Conservation (phyloP, 2,329 filamentous ascomycete species). For the Sarocladium oryzae region DNA sequence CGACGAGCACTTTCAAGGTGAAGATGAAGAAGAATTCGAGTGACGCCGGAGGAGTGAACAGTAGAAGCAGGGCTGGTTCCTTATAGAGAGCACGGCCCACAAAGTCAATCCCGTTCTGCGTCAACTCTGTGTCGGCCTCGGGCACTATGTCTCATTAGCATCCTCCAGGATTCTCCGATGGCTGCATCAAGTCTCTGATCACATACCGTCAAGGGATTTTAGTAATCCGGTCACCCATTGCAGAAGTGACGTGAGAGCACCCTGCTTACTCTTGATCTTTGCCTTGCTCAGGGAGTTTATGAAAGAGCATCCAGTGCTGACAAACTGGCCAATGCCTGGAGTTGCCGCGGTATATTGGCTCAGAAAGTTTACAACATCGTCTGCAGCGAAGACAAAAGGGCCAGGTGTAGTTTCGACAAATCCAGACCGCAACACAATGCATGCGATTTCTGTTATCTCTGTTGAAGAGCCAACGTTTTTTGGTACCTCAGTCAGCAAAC, state of each 20-base stretch:
- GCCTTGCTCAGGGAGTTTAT: constrained; percentile 49
- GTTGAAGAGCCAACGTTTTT: constrained; percentile 49
- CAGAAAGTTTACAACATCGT: constrained; percentile 61
- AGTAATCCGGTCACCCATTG: constrained; percentile 55
- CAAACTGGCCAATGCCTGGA: constrained; percentile 60
- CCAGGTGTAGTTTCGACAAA: constrained; percentile 70
- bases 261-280: constrained; percentile 35
- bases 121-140: constrained; percentile 66
- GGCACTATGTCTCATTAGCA: constrained; percentile 32
- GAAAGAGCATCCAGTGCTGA: constrained; percentile 67
- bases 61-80: constrained; percentile 55
- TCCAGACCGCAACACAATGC: constrained; percentile 64
- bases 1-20: constrained; percentile 61
- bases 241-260: constrained; percentile 46
- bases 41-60: constrained; percentile 45
- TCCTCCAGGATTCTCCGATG: too few species aligned
- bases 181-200: background rate
- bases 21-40: constrained; percentile 67
- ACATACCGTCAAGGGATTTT: constrained; percentile 50
- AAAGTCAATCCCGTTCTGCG: constrained; percentile 69
- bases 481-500: constrained; percentile 41
- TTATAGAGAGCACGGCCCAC: constrained; percentile 56
- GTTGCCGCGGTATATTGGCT: constrained; percentile 51
- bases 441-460: constrained; percentile 67
- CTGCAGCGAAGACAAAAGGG: constrained; percentile 67